Conservation (phyloP, 371 early-diverging fungal genomes). For the Mortierella sp. region DNA sequence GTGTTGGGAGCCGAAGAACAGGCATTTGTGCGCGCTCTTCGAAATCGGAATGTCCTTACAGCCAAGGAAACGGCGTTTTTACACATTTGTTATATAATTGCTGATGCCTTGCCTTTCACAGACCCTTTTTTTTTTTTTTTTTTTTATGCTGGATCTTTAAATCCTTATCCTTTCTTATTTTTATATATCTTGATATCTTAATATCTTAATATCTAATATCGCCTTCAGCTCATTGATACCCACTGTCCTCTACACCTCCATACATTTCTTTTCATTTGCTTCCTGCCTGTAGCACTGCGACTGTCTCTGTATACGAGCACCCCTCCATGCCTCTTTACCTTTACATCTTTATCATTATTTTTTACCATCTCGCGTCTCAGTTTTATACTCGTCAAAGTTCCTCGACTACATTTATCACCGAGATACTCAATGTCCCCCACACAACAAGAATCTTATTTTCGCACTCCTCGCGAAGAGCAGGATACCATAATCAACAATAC, state of each 20-base stretch:
- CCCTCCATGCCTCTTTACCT: background rate
- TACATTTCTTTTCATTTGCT: background rate
- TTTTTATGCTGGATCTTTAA: too few relatives aligned
- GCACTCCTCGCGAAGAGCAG: background rate
- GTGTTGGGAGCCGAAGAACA: too few relatives aligned
- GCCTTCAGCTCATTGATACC: background rate
- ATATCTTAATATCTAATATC: background rate
- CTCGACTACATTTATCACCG: background rate
- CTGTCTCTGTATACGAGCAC: too few relatives aligned
- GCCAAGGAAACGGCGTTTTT: too few relatives aligned
- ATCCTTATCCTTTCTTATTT: too few relatives aligned
- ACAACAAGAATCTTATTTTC: background rate
- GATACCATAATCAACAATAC: background rate
- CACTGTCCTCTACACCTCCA: background rate
- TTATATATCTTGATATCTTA: background rate
- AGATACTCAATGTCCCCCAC: background rate
- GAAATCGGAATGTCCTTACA: too few relatives aligned
- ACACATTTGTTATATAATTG: too few relatives aligned
- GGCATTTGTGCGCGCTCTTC: too few relatives aligned
- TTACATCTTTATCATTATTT: background rate
- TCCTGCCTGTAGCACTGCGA: too few relatives aligned
- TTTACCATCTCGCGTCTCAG: background rate
- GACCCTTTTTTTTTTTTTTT: background rate
- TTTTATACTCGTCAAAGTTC: background rate
- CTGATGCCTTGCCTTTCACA: too few relatives aligned